phyloP scores from a whole-genome alignment of 2,329 filamentous ascomycete genomes.

The Trichoderma guizhouense region DNA sequence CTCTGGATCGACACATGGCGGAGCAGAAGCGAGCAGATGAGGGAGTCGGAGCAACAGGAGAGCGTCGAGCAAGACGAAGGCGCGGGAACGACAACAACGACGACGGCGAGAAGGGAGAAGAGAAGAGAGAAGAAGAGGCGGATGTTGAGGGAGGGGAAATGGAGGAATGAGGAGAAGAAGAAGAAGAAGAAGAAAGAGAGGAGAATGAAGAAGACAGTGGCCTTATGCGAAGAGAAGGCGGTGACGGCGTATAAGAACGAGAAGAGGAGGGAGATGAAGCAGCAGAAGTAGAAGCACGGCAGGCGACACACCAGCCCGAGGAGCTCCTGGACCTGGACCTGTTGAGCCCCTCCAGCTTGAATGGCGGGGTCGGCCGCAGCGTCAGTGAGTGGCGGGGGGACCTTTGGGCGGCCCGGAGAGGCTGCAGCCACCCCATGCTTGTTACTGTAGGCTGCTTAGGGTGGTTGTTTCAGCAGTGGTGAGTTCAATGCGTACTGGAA shows the following conservation, averaged over 20 bases:
- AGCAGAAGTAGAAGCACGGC: neutral
- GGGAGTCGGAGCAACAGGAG: neutral
- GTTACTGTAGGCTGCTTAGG: neutral
- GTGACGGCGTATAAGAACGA: neutral
- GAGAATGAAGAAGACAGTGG: neutral
- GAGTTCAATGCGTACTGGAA: no score
- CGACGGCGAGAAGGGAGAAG: neutral
- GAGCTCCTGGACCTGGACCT: neutral
- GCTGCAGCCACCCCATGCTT: constrained; percentile 15
- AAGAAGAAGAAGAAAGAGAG: neutral
- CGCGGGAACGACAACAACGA: neutral
- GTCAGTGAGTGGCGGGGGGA: constrained; percentile 8
- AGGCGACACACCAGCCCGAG: neutral
- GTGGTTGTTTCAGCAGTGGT: neutral
- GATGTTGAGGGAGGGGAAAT: neutral
- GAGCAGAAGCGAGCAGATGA: constrained; percentile 11
- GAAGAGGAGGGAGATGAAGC: neutral
- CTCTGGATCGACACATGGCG: constrained; percentile 19
- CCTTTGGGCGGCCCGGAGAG: constrained; percentile 11
- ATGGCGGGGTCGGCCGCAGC: constrained; percentile 6
- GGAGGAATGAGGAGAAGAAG: neutral
- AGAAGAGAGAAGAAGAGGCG: neutral
- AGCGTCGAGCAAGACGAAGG: constrained; percentile 1
- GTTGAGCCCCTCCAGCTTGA: neutral
- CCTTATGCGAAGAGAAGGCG: neutral